Base-by-base conservation (phyloP, 1,284 basidiomycete genomes). In the Ceratobasidium sp. region DNA sequence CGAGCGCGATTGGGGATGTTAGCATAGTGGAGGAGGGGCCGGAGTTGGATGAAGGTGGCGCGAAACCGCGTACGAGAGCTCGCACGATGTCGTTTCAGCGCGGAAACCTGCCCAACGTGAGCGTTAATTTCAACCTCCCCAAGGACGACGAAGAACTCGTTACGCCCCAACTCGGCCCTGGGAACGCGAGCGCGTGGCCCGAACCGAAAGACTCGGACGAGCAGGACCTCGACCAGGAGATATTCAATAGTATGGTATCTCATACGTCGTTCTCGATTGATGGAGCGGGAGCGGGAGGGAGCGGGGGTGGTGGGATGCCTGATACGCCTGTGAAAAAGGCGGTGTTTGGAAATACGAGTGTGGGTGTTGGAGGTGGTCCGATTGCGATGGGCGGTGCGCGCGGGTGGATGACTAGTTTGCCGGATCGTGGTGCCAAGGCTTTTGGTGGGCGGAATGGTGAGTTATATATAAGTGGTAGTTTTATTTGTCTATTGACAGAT, bases 291-390 rank as follows among this genome's bases (percentile, higher is more conserved):
- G 68, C 75, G 51, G 68, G 67, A 5, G 87, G 88, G 70, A 88
- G 87, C 73, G 84, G 85, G 44, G 94, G 93, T 86, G 90, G 87
- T n/a, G 56, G 80, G 69, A 89, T 90, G 18, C 94, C 94, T 4
- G 93, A 92, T 0, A 95, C 94, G 2, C 94, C 94, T 0, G 92
- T 94, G 63, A 95, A 95, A 87, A 91, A 89, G 82, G 64, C 51
- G n/a, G 69, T 55, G 61, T 67, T 68, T 60, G 71, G 77, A 28
- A 51, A 13, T 28, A 58, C 18, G 26, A 58, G 53, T 12, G 44
- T 13, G 26, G 60, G 53, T 51, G n/a, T 55, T 61, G 23, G 49
- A 23, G 61, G 49, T 53, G 56, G 46, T 7, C 72, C 72, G 28
- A 76, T 76, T 33, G 23, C 49, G 44, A 76, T 76, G 72, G 72